These are phyloP conservation scores for Jatropha curcas DNA, from an alignment of 345 rosid genomes.

Conservation along the genomic window DNA sequence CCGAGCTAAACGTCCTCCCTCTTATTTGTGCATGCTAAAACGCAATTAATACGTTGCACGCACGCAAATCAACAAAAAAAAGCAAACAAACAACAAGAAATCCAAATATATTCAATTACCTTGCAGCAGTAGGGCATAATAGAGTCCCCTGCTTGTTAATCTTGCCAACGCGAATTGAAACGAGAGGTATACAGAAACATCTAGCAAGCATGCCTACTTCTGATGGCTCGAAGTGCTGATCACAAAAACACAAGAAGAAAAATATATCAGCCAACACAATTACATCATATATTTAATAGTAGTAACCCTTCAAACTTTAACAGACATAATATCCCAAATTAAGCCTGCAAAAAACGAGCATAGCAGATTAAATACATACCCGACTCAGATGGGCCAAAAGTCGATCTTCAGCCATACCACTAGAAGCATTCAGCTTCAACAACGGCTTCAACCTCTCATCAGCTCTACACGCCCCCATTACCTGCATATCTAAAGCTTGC, in stretches of 20 bases:
- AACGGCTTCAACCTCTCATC: constrained; percentile 96
- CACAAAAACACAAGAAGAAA: background rate
- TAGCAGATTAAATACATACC: constrained; percentile 40
- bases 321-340: background rate
- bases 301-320: background rate
- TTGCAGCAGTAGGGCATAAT: constrained; percentile 62
- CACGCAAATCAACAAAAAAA: background rate
- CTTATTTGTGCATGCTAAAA: background rate
- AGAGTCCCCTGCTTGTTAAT: constrained; percentile 64
- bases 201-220: constrained; percentile 93
- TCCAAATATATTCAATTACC: constrained; percentile 48
- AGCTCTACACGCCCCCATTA: constrained; percentile 91
- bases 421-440: constrained; percentile 65
- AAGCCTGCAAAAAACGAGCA: background rate
- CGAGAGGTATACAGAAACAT: constrained; percentile 94
- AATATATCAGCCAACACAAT: background rate
- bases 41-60: background rate
- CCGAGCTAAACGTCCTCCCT: background rate
- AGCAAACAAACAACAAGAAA: background rate
- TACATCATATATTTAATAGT: background rate
- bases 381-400: constrained; percentile 79
- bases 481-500: constrained; percentile 88
- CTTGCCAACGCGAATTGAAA: constrained; percentile 88
- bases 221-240: constrained; percentile 83
- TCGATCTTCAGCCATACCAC: constrained; percentile 73